phyloP scores from a whole-genome alignment of 192 early-diverging fungal species.

The Entomortierella lignicola region DNA sequence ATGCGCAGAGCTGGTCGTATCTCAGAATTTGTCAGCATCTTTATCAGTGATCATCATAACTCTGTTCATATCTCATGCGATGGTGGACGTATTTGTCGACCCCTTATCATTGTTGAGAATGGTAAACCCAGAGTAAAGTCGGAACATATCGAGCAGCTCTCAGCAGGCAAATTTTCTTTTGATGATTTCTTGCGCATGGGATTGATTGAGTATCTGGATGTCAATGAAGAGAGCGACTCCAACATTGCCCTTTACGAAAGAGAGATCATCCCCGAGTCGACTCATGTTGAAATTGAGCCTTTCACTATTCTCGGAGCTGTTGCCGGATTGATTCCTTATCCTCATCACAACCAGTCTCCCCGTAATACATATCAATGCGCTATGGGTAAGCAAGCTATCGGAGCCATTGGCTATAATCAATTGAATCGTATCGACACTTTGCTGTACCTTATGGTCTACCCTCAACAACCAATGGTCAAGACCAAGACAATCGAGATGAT shows the following conservation, averaged over 20 bases:
- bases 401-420: constrained; percentile 96
- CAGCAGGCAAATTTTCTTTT: constrained; percentile 70
- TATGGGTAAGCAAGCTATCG: constrained; percentile 98
- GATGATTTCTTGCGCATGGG: constrained; percentile 93
- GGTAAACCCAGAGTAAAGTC: constrained; percentile 73
- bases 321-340: constrained; percentile 98
- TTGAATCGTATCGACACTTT: constrained; percentile 94
- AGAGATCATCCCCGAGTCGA: constrained; percentile 87
- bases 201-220: constrained; percentile 95
- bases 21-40: constrained; percentile 92
- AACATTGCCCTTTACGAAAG: constrained; percentile 91
- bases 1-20: constrained; percentile 90
- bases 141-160: constrained; percentile 70
- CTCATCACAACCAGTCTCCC: constrained; percentile 98
- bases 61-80: constrained; percentile 95
- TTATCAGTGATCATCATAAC: constrained; percentile 81
- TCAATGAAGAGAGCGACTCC: constrained; percentile 98
- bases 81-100: constrained; percentile 96
- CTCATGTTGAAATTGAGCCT: constrained; percentile 96
- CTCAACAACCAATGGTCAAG: constrained; percentile 98
- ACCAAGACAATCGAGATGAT: constrained; percentile 98
- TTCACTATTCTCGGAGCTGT: constrained; percentile 96
- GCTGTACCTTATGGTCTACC: constrained; percentile 95
- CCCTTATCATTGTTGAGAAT: constrained; percentile 94
- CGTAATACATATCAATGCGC: constrained; percentile 99